These are phyloP conservation scores for Calonectria naviculata DNA, from an alignment of 2,329 filamentous ascomycete genomes.

Conservation along the genomic window DNA sequence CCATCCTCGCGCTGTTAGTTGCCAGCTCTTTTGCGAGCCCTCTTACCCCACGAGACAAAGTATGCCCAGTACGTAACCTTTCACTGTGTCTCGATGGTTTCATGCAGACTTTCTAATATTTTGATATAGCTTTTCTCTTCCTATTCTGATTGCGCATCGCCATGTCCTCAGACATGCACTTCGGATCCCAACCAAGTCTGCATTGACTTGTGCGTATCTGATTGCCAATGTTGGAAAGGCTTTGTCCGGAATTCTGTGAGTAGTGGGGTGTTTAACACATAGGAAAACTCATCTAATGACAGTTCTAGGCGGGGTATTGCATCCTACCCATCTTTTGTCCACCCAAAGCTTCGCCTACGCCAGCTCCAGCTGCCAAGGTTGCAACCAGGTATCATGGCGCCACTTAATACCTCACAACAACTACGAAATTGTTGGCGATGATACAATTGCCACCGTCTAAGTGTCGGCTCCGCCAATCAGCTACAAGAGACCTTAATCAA, in stretches of 20 bases:
- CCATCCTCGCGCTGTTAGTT: neutral
- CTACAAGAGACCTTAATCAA: too few relatives aligned
- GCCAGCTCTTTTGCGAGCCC: neutral
- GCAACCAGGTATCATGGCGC: too few relatives aligned
- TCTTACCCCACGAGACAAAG: neutral
- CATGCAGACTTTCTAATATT: neutral
- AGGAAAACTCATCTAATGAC: neutral
- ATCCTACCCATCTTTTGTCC: neutral
- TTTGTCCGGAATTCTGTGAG: neutral
- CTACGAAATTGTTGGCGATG: too few relatives aligned
- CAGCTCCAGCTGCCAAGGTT: too few relatives aligned
- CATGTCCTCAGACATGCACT: neutral
- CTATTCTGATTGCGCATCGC: neutral
- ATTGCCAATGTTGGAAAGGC: neutral
- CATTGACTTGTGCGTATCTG: neutral
- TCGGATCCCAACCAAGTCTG: neutral
- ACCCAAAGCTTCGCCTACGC: neutral
- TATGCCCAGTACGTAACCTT: neutral
- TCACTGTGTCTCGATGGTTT: neutral
- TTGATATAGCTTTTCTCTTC: neutral
- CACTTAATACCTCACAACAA: too few relatives aligned
- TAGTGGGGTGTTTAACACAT: neutral
- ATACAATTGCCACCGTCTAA: too few relatives aligned
- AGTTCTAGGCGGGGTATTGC: neutral
- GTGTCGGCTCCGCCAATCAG: too few relatives aligned